Evolutionary conservation across 108 stramenopile species (phyloP).

Genomic region (Stephanodiscus minutulus): DNA sequence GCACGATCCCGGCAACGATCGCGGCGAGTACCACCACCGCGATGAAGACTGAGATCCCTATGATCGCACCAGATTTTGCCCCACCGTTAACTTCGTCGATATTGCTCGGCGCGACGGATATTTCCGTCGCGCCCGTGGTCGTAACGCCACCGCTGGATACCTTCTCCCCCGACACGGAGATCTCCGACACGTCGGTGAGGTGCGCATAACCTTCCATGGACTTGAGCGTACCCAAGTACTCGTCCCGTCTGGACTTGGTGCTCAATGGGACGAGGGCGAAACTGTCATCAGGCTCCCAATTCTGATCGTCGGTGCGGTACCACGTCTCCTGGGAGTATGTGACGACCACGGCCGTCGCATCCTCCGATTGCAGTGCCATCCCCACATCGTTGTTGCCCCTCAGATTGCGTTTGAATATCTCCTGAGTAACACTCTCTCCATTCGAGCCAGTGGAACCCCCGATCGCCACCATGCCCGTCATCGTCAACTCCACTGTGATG

Average conservation of each 20-base stretch:
- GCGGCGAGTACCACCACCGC: constrained; percentile 39
- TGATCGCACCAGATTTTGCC: constrained; percentile 40
- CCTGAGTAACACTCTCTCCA: too few relatives aligned
- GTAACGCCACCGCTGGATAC: too few relatives aligned
- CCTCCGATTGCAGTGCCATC: constrained; percentile 13
- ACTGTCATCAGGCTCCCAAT: constrained; percentile 4
- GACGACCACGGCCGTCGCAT: constrained; percentile 23
- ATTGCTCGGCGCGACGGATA: constrained; percentile 3
- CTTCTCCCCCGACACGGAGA: too few relatives aligned
- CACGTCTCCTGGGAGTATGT: constrained; percentile 33
- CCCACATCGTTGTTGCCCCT: too few relatives aligned
- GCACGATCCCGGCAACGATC: constrained; percentile 21
- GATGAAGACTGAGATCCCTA: constrained; percentile 64
- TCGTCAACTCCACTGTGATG: too few relatives aligned
- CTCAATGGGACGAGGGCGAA: constrained; percentile 17
- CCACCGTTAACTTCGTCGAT: background rate
- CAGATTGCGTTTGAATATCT: too few relatives aligned
- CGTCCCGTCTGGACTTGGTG: constrained; percentile 11
- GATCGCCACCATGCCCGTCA: too few relatives aligned
- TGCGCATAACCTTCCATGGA: constrained; percentile 27
- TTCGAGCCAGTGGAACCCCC: too few relatives aligned
- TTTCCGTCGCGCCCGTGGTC: constrained; percentile 22
- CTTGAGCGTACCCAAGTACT: constrained; percentile 23
- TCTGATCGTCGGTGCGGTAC: constrained; percentile 21
- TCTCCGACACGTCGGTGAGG: constrained; percentile 25